These are phyloP conservation scores for Sporisorium reilianum DNA, from an alignment of 1,284 basidiomycete species.

Conservation along the genomic window DNA sequence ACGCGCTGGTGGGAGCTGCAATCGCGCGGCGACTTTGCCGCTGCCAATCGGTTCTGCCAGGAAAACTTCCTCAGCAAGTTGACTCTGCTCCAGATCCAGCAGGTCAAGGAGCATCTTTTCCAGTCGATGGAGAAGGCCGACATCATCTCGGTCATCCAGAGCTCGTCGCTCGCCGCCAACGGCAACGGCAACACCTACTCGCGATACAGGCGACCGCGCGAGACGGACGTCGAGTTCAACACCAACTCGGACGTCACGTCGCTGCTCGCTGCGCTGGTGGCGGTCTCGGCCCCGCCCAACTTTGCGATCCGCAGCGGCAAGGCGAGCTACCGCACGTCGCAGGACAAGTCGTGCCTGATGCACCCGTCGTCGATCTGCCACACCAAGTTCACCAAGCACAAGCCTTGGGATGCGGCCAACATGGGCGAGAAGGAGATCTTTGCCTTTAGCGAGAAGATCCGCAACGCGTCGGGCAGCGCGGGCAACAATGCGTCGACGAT, in stretches of 20 bases:
- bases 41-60: conserved; percentile 81
- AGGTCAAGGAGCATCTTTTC: conserved; percentile 84
- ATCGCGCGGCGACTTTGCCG: conserved; percentile 51
- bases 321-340: conserved; percentile 80
- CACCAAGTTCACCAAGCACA: conserved; percentile 75
- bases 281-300: conserved; percentile 90
- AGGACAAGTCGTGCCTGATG: conserved; percentile 87
- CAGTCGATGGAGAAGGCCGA: conserved; percentile 79
- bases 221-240: conserved; percentile 72
- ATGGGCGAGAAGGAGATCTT: conserved; percentile 78
- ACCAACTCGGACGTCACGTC: conserved; percentile 80
- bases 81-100: conserved; percentile 84
- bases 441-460: conserved; percentile 86
- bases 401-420: conserved; percentile 70
- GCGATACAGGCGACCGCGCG: conserved; percentile 48
- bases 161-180: conserved; percentile 29
- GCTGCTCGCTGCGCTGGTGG: conserved; percentile 85
- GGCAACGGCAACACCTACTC: conserved; percentile 16
- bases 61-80: conserved; percentile 91
- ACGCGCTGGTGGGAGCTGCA: conserved; percentile 77
- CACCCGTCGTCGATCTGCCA: conserved; percentile 90
- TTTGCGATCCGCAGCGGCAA: conserved; percentile 86
- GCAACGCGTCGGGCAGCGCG: conserved; percentile 76
- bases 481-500: conserved; percentile 75
- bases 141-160: conserved; percentile 59